Conservation (phyloP, 2,329 filamentous ascomycete species). For the Aureobasidium lini region DNA sequence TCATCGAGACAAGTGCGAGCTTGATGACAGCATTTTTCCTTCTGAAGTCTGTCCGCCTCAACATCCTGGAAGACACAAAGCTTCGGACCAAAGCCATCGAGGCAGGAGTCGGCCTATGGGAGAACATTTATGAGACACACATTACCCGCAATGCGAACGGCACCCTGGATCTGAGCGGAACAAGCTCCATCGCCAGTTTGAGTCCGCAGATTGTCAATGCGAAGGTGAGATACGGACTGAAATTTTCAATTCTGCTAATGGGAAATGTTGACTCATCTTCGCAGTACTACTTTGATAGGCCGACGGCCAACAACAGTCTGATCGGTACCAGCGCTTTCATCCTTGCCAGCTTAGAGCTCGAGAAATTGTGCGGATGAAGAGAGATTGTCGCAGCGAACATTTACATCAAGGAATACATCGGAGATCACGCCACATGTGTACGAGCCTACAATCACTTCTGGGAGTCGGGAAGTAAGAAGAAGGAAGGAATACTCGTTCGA, state of each 20-base stretch:
- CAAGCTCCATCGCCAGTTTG: background rate
- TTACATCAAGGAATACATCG: no score
- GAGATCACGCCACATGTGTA: background rate
- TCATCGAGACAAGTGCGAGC: background rate
- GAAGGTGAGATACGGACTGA: background rate
- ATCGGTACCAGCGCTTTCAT: constrained; percentile 5
- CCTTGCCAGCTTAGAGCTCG: background rate
- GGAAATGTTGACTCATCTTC: background rate
- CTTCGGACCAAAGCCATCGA: background rate
- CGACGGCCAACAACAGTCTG: background rate
- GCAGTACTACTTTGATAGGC: background rate
- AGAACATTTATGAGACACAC: background rate
- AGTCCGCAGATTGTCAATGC: background rate
- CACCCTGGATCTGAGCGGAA: background rate
- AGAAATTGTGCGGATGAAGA: background rate
- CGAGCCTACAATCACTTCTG: background rate
- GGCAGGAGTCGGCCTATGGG: background rate
- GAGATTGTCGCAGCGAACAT: no score
- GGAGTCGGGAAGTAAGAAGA: no score
- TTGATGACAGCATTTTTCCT: background rate
- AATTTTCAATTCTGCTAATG: background rate
- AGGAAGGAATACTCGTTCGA: no score
- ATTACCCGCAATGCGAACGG: background rate
- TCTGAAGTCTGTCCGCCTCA: background rate
- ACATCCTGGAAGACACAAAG: background rate